Base-by-base conservation (phyloP, 805 yeast genomes). In the Yamadazyma endophytica region DNA sequence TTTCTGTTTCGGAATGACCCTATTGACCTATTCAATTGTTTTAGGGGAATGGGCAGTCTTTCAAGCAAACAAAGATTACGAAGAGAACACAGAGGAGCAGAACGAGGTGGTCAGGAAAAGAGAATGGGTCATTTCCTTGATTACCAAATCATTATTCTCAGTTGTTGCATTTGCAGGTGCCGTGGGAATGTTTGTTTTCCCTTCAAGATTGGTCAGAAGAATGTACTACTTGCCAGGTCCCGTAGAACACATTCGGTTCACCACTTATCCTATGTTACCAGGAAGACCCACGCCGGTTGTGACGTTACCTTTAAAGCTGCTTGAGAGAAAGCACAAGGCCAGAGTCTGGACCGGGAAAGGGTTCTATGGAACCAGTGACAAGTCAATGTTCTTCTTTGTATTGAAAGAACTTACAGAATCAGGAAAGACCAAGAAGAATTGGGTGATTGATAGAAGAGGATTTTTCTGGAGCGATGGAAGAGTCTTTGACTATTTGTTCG, bases 391-490 rank as follows among this genome's bases (percentile, higher is more conserved):
- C 54, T 79, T 82, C 67, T 81, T 84, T 49, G 73, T 82, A 28
- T 55, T 86, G 42, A 77, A 75, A 52, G 90, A 84, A 46, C 17
- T 31, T 6, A 56, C 62, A 14, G 70, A 72, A 13, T 34, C 38
- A 9, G 40, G 43, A 4, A 50, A 44, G 16, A 31, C 33, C 7
- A 35, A 30, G 5, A 64, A 74, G 23, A 86, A 84, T 15, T 85
- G 89, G 86, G 60, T 82, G 12, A 82, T 84, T 13, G 95, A 86
- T 51, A 68, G 95, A 43, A 79, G 77, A 46, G 95, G 95, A 9
- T 86, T 87, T 67, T 86, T 83, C 61, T 86, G 95, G 95, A 89
- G 92, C 20, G 95, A 86, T 54, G 95, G 95, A 11, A 68, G 95
- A 37, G 82, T 86, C 2, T 82, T 80, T 56, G 95, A 86, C 53